A percentile compares a stretch with the other conserved stretches of the same genome.
These are phyloP conservation scores for Aureobasidium sp. DNA, from an alignment of 2,329 filamentous ascomycete species.

Conservation along the genomic window DNA sequence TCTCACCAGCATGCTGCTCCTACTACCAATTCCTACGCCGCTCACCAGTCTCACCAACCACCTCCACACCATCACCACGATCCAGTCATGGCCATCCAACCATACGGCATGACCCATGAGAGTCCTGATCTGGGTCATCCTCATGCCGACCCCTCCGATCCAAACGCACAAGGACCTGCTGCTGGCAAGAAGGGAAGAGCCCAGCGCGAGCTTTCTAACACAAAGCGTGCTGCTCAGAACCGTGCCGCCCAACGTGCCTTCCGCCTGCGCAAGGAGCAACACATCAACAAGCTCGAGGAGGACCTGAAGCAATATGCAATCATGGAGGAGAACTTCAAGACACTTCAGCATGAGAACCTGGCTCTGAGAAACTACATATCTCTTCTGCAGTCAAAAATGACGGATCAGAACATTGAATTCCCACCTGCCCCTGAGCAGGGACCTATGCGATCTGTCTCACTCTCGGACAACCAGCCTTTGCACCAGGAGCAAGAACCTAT, in stretches of 20 bases:
- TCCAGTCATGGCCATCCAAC: conserved; percentile 16
- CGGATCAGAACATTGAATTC: conserved; percentile 76
- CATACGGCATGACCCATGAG: conserved; percentile 2
- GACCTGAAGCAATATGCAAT: conserved; percentile 75
- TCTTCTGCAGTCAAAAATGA: conserved; percentile 74
- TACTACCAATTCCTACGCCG: conserved; percentile 32
- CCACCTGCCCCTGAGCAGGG: conserved; percentile 64
- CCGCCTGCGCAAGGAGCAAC: conserved; percentile 92
- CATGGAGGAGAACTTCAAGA: conserved; percentile 70
- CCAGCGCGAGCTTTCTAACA: conserved; percentile 82
- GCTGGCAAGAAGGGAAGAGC: conserved; percentile 63
- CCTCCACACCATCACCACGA: conserved; percentile 30
- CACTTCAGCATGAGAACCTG: conserved; percentile 83
- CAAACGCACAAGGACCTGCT: conserved; percentile 24
- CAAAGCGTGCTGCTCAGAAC: conserved; percentile 94
- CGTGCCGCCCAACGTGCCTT: conserved; percentile 96
- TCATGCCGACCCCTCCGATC: background rate
- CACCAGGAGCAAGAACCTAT: background rate
- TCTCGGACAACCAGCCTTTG: background rate
- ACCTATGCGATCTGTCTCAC: background rate
- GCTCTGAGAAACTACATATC: conserved; percentile 88
- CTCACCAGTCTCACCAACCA: conserved; percentile 30
- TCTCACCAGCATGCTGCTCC: conserved; percentile 28
- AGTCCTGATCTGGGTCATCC: background rate
- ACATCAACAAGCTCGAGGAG: conserved; percentile 95